These are phyloP conservation scores for Volvox reticuliferus DNA, from an alignment of 139 green algal species.

Conservation along the genomic window DNA sequence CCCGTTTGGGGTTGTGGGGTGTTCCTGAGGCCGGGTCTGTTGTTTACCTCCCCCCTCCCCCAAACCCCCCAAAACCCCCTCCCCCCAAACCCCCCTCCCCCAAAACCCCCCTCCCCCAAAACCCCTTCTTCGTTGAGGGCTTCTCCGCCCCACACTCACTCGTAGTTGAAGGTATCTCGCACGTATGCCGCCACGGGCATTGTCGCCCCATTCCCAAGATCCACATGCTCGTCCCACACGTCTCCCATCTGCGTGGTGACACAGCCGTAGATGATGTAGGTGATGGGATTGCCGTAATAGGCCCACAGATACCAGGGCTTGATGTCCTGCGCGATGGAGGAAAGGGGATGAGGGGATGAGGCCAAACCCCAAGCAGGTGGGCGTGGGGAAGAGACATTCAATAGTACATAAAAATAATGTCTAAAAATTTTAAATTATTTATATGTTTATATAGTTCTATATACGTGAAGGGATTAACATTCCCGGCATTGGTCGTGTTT, in stretches of 20 bases:
- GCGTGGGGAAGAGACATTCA: not conserved
- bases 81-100: too few relatives aligned
- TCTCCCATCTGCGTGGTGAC: conserved; percentile 40
- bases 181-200: conserved; percentile 35
- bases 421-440: not conserved
- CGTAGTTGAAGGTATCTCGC: conserved; percentile 23
- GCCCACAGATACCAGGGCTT: conserved; percentile 43
- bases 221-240: conserved; percentile 16
- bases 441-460: not conserved
- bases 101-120: too few relatives aligned
- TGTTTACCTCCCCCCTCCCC: too few relatives aligned
- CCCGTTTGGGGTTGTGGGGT: too few relatives aligned
- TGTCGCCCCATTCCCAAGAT: not conserved
- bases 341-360: too few relatives aligned
- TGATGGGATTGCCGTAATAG: conserved; percentile 43
- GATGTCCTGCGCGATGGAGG: not conserved
- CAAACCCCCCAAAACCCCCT: too few relatives aligned
- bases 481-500: too few relatives aligned
- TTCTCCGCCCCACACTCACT: too few relatives aligned
- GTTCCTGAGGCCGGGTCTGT: too few relatives aligned
- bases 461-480: not conserved
- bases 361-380: not conserved
- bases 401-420: not conserved
- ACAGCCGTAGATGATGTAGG: conserved; percentile 35
- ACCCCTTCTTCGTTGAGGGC: too few relatives aligned